Conservation (phyloP, 306 rosid species). For the Corylus avellana region DNA sequence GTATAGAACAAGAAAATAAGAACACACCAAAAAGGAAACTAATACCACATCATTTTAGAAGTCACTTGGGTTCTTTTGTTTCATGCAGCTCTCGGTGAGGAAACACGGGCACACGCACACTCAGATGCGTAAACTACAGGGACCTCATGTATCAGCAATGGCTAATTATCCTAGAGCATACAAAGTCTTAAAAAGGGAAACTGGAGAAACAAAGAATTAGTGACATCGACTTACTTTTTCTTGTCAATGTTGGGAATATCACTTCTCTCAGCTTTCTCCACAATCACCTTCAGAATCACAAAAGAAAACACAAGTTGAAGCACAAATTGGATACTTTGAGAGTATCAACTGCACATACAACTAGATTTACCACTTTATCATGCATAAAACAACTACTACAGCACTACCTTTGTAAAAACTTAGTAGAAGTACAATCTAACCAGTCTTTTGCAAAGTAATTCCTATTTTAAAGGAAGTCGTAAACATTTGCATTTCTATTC, state of each 20-base stretch:
- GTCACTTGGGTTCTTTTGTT: background rate
- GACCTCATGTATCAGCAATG: background rate
- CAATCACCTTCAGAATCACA: slow-evolving; percentile 32
- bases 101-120: background rate
- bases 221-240: slow-evolving; percentile 27
- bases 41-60: background rate
- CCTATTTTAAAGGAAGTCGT: background rate
- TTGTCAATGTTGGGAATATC: slow-evolving; percentile 21
- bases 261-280: slow-evolving; percentile 26
- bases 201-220: slow-evolving; percentile 18
- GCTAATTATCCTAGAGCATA: slow-evolving; percentile 5
- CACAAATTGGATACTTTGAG: background rate
- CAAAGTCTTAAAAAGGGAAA: slow-evolving; percentile 4
- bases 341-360: background rate
- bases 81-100: background rate
- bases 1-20: background rate
- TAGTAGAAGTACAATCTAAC: background rate
- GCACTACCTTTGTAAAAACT: background rate
- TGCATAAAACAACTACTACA: background rate
- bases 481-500: background rate
- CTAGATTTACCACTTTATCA: background rate
- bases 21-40: background rate
- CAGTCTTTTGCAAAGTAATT: background rate
- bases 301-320: slow-evolving; percentile 15
- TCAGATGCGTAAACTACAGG: background rate